These are phyloP conservation scores for Leavenworthia alabamica DNA, from an alignment of 345 rosid species.

Conservation along the genomic window DNA sequence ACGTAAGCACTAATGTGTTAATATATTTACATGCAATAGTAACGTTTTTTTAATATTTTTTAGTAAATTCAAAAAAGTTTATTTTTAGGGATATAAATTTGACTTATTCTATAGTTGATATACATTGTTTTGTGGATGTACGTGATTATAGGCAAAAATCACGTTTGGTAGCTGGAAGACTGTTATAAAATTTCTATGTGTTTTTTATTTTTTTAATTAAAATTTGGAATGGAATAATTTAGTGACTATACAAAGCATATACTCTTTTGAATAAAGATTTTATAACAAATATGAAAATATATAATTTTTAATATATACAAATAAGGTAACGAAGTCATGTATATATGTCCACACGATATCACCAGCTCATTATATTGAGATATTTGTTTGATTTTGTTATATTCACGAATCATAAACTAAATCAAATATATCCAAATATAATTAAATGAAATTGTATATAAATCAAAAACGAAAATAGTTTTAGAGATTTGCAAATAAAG, in stretches of 20 bases:
- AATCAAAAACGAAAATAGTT: neutral
- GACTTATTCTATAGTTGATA: too few species aligned
- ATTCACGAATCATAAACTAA: neutral
- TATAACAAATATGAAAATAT: neutral
- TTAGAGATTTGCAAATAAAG: too few species aligned
- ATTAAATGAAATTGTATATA: neutral
- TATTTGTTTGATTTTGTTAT: neutral
- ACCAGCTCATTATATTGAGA: neutral
- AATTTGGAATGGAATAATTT: neutral
- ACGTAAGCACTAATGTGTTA: constrained; percentile 20
- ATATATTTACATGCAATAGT: constrained; percentile 16
- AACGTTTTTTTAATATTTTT: too few species aligned
- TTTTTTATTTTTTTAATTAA: neutral
- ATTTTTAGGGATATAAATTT: too few species aligned
- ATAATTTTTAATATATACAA: neutral
- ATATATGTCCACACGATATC: neutral
- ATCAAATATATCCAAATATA: neutral
- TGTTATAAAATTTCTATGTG: neutral
- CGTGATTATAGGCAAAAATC: too few species aligned
- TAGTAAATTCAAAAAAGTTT: too few species aligned
- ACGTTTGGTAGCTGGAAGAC: constrained; percentile 17
- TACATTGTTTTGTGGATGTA: too few species aligned
- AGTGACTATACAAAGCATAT: constrained; percentile 6
- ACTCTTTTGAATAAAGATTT: neutral
- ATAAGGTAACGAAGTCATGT: neutral